Conservation (phyloP, 2,329 filamentous ascomycete species). For the Cladophialophora immunda region DNA sequence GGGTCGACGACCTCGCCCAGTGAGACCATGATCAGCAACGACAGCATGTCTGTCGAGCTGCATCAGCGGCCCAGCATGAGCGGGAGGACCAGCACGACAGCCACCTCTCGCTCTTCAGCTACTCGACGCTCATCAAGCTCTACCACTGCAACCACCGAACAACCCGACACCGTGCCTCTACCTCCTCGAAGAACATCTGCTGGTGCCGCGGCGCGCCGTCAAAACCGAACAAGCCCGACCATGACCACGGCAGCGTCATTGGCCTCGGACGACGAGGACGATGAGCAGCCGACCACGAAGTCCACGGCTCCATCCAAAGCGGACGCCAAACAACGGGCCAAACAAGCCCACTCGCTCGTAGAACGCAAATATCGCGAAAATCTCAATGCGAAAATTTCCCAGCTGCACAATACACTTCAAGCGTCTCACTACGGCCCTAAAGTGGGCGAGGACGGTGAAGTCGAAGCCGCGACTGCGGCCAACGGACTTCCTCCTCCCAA, state of each 20-base stretch:
- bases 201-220: conserved; percentile 20
- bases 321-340: conserved; percentile 39
- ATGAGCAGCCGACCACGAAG: conserved; percentile 24
- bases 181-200: conserved; percentile 25
- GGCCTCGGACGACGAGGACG: conserved; percentile 28
- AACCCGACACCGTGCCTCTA: conserved; percentile 28
- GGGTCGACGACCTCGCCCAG: conserved; percentile 28
- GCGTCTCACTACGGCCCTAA: conserved; percentile 38
- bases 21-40: conserved; percentile 36
- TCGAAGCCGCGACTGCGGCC: conserved; percentile 12
- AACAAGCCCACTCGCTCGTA: conserved; percentile 41
- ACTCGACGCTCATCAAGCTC: conserved; percentile 29
- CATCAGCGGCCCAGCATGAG: conserved; percentile 31
- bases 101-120: conserved; percentile 23
- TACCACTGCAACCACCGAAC: conserved; percentile 24
- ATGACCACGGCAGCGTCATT: conserved; percentile 16
- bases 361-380: conserved; percentile 42
- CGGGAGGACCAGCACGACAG: conserved; percentile 27
- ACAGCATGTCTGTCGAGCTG: conserved; percentile 34
- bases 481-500: conserved; percentile 27
- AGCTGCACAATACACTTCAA: conserved; percentile 39
- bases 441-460: conserved; percentile 30
- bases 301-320: conserved; percentile 33
- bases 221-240: conserved; percentile 15
- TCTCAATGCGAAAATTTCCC: conserved; percentile 41